phyloP scores from a whole-genome alignment of 768 basidiomycete species.

The Pisolithus marmoratus region DNA sequence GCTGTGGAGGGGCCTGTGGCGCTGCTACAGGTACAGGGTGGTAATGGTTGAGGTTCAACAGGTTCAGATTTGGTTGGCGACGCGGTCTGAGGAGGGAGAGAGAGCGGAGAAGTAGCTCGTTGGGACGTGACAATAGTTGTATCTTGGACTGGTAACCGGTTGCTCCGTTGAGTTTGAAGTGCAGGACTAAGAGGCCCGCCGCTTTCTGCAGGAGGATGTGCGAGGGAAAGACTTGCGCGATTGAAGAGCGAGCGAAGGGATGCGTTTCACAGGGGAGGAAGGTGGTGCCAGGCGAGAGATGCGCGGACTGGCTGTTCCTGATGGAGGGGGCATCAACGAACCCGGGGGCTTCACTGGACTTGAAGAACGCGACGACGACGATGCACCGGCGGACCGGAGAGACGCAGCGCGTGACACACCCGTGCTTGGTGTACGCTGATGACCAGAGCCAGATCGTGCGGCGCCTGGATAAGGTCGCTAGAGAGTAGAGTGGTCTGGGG shows the following conservation, averaged over 20 bases:
- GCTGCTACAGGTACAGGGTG: slow-evolving; percentile 7
- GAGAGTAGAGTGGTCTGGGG: slow-evolving; percentile 3
- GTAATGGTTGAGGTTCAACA: slow-evolving; percentile 9
- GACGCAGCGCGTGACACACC: slow-evolving; percentile 36
- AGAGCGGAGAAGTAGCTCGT: slow-evolving; percentile 37
- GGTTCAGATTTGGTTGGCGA: slow-evolving; percentile 21
- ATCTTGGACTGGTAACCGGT: slow-evolving; percentile 19
- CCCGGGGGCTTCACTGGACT: slow-evolving; percentile 53
- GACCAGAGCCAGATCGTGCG: slow-evolving; percentile 36
- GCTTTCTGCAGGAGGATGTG: slow-evolving; percentile 34
- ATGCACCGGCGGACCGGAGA: slow-evolving; percentile 35
- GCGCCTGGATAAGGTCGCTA: slow-evolving; percentile 21
- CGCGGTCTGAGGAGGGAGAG: slow-evolving; percentile 28
- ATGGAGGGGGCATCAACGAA: slow-evolving; percentile 23
- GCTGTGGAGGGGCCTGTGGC: slow-evolving; percentile 10
- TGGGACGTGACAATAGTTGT: slow-evolving; percentile 10
- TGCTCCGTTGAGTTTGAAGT: slow-evolving; percentile 25
- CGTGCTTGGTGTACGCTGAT: slow-evolving; percentile 57
- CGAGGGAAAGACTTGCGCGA: slow-evolving; percentile 47
- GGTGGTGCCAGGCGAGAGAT: slow-evolving; percentile 28
- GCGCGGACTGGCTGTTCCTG: slow-evolving; percentile 22
- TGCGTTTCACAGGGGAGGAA: slow-evolving; percentile 57
- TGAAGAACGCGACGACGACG: slow-evolving; percentile 57
- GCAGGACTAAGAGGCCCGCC: slow-evolving; percentile 27
- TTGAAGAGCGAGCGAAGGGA: slow-evolving; percentile 40